A percentile compares a stretch with the other conserved stretches of the same genome.
These are phyloP conservation scores for Capsicum baccatum DNA, from an alignment of 257 asterid species.

Conservation along the genomic window DNA sequence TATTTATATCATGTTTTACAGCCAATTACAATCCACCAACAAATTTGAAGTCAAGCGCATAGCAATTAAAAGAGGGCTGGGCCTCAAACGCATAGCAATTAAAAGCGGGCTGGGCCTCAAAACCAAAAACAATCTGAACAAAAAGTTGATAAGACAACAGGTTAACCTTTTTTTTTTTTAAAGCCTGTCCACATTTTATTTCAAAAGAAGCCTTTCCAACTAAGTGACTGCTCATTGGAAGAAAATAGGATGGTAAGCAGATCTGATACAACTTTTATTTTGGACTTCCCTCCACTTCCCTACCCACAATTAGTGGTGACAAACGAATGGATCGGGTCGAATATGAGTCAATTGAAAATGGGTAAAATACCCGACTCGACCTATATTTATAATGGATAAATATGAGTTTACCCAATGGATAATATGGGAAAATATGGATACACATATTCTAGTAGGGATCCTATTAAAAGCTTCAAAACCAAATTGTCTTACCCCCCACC, in stretches of 20 bases:
- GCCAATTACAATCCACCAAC: neutral
- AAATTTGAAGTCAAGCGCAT: neutral
- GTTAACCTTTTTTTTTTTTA: neutral
- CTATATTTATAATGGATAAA: too few relatives aligned
- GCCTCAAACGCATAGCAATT: neutral
- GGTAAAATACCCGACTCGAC: too few relatives aligned
- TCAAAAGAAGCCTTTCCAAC: neutral
- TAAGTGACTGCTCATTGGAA: neutral
- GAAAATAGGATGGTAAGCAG: neutral
- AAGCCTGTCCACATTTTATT: neutral
- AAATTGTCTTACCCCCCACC: too few relatives aligned
- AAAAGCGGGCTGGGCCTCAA: too few relatives aligned
- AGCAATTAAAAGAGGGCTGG: neutral
- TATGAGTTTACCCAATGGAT: too few relatives aligned
- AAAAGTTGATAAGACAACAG: neutral
- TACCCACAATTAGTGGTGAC: too few relatives aligned
- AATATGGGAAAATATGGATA: too few relatives aligned
- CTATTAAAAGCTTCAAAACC: too few relatives aligned
- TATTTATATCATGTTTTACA: neutral
- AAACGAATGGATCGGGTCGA: too few relatives aligned
- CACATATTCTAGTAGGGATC: too few relatives aligned
- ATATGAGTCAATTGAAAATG: too few relatives aligned
- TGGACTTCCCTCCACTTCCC: neutral
- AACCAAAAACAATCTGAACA: too few relatives aligned
- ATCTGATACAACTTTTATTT: neutral